Evolutionary conservation across 495 filamentous ascomycete species (phyloP).

Genomic region (Darksidea phi): DNA sequence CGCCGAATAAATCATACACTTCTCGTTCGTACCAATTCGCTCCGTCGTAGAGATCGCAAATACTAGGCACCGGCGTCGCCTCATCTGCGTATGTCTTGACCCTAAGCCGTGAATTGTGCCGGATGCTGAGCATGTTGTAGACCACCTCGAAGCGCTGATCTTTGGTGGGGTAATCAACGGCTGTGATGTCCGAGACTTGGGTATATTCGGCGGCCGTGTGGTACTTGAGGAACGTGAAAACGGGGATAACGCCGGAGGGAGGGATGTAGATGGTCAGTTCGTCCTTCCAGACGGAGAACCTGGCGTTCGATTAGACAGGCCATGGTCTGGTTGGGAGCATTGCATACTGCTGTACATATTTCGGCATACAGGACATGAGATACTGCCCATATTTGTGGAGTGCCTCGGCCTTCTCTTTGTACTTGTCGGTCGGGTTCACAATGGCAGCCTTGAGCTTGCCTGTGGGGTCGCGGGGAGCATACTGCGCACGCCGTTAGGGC

Average conservation of each 20-base stretch:
- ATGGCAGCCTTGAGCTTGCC: conserved; percentile 72
- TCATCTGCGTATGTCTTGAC: conserved; percentile 99
- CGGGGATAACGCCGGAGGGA: conserved; percentile 80
- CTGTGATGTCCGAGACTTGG: conserved; percentile 85
- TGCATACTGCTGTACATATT: conserved; percentile 83
- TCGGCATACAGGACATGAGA: conserved; percentile 92
- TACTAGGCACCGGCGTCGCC: conserved; percentile 87
- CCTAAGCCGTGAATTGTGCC: conserved; percentile 92
- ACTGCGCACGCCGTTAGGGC: conserved; percentile 24
- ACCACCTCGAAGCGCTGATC: conserved; percentile 96
- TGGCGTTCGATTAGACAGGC: conserved; percentile 14
- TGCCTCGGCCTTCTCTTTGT: conserved; percentile 73
- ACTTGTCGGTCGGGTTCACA: conserved; percentile 92
- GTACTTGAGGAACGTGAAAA: conserved; percentile 94
- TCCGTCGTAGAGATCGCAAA: conserved; percentile 82
- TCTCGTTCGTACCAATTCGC: conserved; percentile 99
- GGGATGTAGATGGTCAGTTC: conserved; percentile 92
- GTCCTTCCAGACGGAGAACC: conserved; percentile 98
- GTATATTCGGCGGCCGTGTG: conserved; percentile 98
- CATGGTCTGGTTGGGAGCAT: not conserved
- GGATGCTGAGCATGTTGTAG: conserved; percentile 93
- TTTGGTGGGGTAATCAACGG: conserved; percentile 91
- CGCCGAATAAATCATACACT: conserved; percentile 95
- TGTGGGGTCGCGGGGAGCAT: conserved; percentile 32
- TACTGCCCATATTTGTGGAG: conserved; percentile 95